Base-by-base conservation (phyloP, 495 filamentous ascomycete species). In the Thermochaetoides thermophila region DNA sequence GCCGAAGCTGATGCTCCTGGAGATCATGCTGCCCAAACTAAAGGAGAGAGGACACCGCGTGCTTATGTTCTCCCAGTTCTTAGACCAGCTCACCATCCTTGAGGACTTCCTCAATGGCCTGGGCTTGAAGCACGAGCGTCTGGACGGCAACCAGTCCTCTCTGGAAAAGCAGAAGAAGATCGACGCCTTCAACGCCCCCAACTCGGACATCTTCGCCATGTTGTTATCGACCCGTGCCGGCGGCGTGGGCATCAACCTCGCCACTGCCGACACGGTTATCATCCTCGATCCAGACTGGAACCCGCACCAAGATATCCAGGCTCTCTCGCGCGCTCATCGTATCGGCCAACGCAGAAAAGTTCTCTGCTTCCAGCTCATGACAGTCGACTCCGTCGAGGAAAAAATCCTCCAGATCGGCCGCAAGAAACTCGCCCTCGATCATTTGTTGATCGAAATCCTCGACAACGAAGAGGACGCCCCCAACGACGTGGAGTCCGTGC, bases 261-360 rank as follows among this genome's bases (percentile, higher is more conserved):
- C 91, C 0, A 92, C 84, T 18, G 89, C 89, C 3, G 89, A 99
- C 46, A 99, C 91, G 0, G 89, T 99, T 40, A 95, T 99, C 34
- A 94, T 99, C 30, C 75, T 95, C 43, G 89, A 99, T 48, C 91
- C 89, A 0, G 89, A 99, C 46, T 96, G 93, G 61, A 99, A 99
- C 43, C 89, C 89, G 0, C 89, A 96, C 45, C 89, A 96, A 52
- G 89, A 99, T 48, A 83, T 96, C 40, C 89, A 99, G 55, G 89
- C 89, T 0, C 59, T 96, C 4, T 92, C 84, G 6, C 76, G 89
- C 39, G 91, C 87, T 15, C 89, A 99, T 53, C 74, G 89, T 19
- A 95, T 99, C 34, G 89, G 89, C 0, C 89, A 99, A 52, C 78
- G 81, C 48, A 87, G 93, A 43, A 93, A 89, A 40, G 89, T 99